phyloP scores from a whole-genome alignment of 2,329 filamentous ascomycete genomes.

The Aspergillus aculeatinus region DNA sequence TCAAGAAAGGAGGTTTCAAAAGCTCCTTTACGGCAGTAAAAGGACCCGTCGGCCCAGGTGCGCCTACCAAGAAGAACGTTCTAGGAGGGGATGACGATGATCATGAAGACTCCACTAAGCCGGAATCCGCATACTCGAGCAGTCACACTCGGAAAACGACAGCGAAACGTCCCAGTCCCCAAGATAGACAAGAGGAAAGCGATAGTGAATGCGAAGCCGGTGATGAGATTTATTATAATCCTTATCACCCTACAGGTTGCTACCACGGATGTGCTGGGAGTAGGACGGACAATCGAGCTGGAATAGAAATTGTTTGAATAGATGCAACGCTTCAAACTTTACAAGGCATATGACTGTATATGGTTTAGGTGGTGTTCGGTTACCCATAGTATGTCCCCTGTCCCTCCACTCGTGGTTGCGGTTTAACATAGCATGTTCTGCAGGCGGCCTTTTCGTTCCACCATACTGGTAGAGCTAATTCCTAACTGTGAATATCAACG shows the following conservation, averaged over 20 bases:
- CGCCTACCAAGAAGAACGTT: slow-evolving; percentile 42
- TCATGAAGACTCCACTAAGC: slow-evolving; percentile 26
- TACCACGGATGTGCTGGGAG: slow-evolving; percentile 36
- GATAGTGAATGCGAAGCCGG: slow-evolving; percentile 69
- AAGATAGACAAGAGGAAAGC: slow-evolving; percentile 60
- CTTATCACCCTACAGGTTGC: slow-evolving; percentile 53
- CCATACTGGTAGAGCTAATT: not conserved
- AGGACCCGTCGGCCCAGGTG: slow-evolving; percentile 26
- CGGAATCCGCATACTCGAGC: slow-evolving; percentile 19
- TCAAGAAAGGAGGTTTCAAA: slow-evolving; percentile 83
- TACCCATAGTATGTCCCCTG: not conserved
- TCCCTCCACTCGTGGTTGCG: not conserved
- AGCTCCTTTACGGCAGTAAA: slow-evolving; percentile 66
- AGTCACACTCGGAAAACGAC: slow-evolving; percentile 2
- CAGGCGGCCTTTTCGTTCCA: not conserved
- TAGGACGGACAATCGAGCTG: not conserved
- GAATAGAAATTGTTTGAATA: not conserved
- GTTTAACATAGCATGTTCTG: not conserved
- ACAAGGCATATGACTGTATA: not conserved
- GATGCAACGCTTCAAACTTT: not conserved
- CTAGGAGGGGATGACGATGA: slow-evolving; percentile 45
- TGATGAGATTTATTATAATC: slow-evolving; percentile 53
- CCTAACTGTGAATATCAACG: not conserved
- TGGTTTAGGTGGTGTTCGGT: not conserved
- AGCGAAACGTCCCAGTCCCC: slow-evolving; percentile 1